phyloP scores from a whole-genome alignment of 2,329 filamentous ascomycete species.

The Aureobasidium zeae region DNA sequence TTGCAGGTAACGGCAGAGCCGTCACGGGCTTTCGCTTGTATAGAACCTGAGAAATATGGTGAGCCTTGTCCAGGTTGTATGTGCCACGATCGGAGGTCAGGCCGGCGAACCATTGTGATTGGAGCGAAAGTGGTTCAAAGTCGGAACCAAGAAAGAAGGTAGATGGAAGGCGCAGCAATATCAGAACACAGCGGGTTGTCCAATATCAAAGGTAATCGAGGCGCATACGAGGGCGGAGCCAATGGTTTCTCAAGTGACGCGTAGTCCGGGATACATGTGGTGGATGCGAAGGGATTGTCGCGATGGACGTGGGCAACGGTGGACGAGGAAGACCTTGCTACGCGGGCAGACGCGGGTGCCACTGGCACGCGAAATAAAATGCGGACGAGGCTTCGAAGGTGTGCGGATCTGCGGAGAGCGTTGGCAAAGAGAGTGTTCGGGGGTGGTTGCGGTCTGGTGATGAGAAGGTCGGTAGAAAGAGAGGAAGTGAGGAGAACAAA shows the following conservation, averaged over 20 bases:
- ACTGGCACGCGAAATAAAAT: constrained; percentile 40
- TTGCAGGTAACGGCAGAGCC: constrained; percentile 60
- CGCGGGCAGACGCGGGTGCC: constrained; percentile 19
- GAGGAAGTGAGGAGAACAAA: constrained; percentile 26
- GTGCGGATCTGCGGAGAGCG: constrained; percentile 9
- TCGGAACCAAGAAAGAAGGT: background rate
- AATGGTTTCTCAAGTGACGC: constrained; percentile 5
- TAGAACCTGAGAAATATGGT: constrained; percentile 56
- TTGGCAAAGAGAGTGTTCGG: constrained; percentile 21
- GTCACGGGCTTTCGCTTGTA: constrained; percentile 94
- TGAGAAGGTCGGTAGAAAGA: constrained; percentile 20
- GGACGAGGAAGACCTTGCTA: constrained; percentile 16
- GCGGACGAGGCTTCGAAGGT: constrained; percentile 7
- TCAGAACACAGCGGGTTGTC: constrained; percentile 6
- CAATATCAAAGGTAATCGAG: background rate
- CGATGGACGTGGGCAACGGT: constrained; percentile 23
- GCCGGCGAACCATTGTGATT: constrained; percentile 17
- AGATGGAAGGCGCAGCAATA: background rate
- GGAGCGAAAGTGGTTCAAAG: background rate
- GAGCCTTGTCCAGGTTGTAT: constrained; percentile 1
- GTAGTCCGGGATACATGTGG: constrained; percentile 1
- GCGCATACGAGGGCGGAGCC: constrained; percentile 10
- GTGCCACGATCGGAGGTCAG: background rate
- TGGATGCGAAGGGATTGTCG: constrained; percentile 24
- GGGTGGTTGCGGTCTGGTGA: constrained; percentile 21